Conservation (phyloP, 495 filamentous ascomycete species). For the Lindgomyces ingoldianus region DNA sequence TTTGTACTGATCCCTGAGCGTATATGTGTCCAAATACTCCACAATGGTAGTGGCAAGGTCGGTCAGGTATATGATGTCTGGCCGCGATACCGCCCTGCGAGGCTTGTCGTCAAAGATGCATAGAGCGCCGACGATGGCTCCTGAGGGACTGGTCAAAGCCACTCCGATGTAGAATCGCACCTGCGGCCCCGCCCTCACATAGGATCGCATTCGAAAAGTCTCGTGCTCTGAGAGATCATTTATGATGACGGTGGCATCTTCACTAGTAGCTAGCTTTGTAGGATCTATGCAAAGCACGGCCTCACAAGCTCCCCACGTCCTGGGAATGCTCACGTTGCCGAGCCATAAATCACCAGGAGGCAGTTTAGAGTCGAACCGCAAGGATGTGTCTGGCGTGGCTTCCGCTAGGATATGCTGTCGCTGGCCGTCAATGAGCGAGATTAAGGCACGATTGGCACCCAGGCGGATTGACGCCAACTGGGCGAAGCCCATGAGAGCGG, state of each 20-base stretch:
- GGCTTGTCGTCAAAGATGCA: conserved; percentile 24
- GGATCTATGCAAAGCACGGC: conserved; percentile 12
- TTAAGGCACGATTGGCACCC: conserved; percentile 7
- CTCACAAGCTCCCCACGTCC: conserved; percentile 14
- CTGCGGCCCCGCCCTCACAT: conserved; percentile 12
- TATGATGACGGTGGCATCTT: conserved; percentile 17
- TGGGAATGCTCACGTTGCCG: conserved; percentile 26
- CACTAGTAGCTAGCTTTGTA: neutral
- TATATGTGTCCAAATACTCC: conserved; percentile 23
- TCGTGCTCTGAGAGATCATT: conserved; percentile 10
- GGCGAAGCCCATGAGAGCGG: conserved; percentile 15
- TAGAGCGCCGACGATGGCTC: conserved; percentile 21
- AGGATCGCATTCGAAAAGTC: neutral
- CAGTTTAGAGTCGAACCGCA: neutral
- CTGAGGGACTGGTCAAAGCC: conserved; percentile 13
- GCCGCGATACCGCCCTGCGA: neutral
- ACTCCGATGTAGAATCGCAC: conserved; percentile 27
- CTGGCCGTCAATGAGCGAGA: conserved; percentile 23
- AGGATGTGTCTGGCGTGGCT: conserved; percentile 9
- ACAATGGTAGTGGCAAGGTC: conserved; percentile 21
- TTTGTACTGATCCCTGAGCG: conserved; percentile 13
- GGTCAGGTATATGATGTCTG: conserved; percentile 17
- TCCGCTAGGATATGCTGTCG: conserved; percentile 28
- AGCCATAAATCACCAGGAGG: conserved; percentile 18
- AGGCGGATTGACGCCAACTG: conserved; percentile 25